A percentile compares a stretch with the other conserved stretches of the same genome.
These are phyloP conservation scores for Penicillium concentricum DNA, from an alignment of 2,329 filamentous ascomycete species.

Conservation along the genomic window DNA sequence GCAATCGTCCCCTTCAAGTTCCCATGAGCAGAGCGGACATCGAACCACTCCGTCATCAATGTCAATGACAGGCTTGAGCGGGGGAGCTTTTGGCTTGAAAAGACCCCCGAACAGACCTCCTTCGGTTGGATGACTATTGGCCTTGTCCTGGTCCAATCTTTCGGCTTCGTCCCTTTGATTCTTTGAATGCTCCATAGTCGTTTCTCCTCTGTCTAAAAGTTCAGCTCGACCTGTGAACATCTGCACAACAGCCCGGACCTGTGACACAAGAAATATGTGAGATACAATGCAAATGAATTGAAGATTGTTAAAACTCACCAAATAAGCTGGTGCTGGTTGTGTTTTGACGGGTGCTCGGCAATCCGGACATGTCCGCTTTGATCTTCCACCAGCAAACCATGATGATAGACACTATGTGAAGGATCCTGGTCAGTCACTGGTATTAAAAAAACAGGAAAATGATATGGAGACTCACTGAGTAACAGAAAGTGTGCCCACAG, in stretches of 20 bases:
- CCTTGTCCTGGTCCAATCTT: slow-evolving; percentile 60
- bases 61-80: slow-evolving; percentile 51
- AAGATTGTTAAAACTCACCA: slow-evolving; percentile 45
- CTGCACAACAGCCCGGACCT: slow-evolving; percentile 65
- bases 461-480: slow-evolving; percentile 51
- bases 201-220: slow-evolving; percentile 63
- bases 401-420: slow-evolving; percentile 54
- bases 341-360: slow-evolving; percentile 60
- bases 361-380: slow-evolving; percentile 67
- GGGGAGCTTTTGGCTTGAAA: slow-evolving; percentile 45
- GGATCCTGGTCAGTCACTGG: slow-evolving; percentile 19
- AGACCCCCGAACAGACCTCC: slow-evolving; percentile 65
- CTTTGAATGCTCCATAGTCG: slow-evolving; percentile 58
- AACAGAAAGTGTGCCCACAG: slow-evolving; percentile 72
- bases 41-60: slow-evolving; percentile 60
- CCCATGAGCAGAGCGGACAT: slow-evolving; percentile 63
- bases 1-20: slow-evolving; percentile 59
- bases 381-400: slow-evolving; percentile 54
- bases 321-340: slow-evolving; percentile 63
- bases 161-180: slow-evolving; percentile 61
- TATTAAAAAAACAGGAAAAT: neutral
- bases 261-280: slow-evolving; percentile 11
- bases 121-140: slow-evolving; percentile 47
- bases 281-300: neutral
- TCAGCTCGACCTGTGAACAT: slow-evolving; percentile 61